Evolutionary conservation across 1,284 basidiomycete genomes (phyloP).

Genomic region (Cryptococcus deneoformans): DNA sequence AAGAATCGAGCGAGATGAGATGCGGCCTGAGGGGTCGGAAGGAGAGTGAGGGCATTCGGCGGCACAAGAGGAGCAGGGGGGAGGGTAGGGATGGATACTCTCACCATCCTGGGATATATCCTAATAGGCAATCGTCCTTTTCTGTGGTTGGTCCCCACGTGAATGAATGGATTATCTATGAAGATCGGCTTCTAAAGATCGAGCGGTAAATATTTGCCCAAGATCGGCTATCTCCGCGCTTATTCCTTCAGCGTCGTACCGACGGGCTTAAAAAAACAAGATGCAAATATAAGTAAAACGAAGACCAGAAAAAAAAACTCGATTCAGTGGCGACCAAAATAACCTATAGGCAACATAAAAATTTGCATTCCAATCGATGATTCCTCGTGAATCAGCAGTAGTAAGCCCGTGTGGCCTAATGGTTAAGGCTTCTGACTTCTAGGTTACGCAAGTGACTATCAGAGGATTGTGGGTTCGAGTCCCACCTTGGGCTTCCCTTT

Average conservation of each 20-base stretch:
- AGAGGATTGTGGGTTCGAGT: constrained; percentile 4
- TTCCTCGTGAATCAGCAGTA: not conserved
- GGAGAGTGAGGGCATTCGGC: constrained; percentile 49
- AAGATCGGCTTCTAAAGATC: too few relatives aligned
- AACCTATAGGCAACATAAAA: too few relatives aligned
- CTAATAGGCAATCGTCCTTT: not conserved
- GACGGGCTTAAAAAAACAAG: too few relatives aligned
- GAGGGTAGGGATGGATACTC: constrained; percentile 75
- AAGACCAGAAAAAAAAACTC: too few relatives aligned
- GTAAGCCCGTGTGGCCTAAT: constrained; percentile 3
- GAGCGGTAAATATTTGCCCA: too few relatives aligned
- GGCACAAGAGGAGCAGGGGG: constrained; percentile 57
- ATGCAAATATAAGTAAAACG: too few relatives aligned
- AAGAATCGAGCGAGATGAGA: constrained; percentile 67
- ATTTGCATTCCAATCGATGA: too few relatives aligned
- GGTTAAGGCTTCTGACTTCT: constrained; percentile 5
- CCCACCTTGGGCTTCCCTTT: constrained; percentile 3
- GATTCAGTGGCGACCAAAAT: too few relatives aligned
- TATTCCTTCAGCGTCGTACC: too few relatives aligned
- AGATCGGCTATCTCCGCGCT: too few relatives aligned
- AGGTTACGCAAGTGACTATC: not conserved
- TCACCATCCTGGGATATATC: constrained; percentile 27
- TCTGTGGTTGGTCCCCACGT: too few relatives aligned
- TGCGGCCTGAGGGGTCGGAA: constrained; percentile 56
- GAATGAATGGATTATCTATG: too few relatives aligned